Evolutionary conservation across 345 rosid genomes (phyloP).

Genomic region (Pistacia integerrima): DNA sequence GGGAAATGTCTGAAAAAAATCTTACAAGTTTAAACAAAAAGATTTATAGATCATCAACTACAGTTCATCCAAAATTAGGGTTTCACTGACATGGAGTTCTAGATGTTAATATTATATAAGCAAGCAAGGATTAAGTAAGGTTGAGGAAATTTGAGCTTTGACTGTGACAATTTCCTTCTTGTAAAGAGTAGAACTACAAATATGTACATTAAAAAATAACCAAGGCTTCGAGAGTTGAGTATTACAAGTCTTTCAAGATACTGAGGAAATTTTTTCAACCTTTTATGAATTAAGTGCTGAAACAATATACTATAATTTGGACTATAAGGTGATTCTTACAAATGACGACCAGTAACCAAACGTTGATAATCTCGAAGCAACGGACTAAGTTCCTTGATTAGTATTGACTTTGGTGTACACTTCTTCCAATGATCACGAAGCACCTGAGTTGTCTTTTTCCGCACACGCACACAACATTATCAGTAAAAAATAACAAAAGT

Average conservation of each 20-base stretch:
- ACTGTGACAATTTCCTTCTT: neutral
- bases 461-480: constrained; percentile 12
- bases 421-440: constrained; percentile 84
- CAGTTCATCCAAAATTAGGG: neutral
- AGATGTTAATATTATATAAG: neutral
- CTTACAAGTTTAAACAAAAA: neutral
- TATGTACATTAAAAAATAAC: neutral
- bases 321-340: constrained; percentile 47
- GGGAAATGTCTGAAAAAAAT: neutral
- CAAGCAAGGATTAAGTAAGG: neutral
- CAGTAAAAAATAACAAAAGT: constrained; percentile 20
- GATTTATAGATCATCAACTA: neutral
- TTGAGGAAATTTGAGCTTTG: no score
- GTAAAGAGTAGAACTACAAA: neutral
- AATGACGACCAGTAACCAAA: constrained; percentile 45
- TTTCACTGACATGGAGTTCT: neutral
- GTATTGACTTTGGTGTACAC: constrained; percentile 52
- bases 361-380: constrained; percentile 91
- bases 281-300: neutral
- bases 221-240: neutral
- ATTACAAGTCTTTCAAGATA: neutral
- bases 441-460: constrained; percentile 55
- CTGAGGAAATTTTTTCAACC: neutral
- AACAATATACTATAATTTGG: neutral
- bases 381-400: constrained; percentile 76